These are phyloP conservation scores for Arabis alpina DNA, from an alignment of 345 rosid species.

Conservation along the genomic window DNA sequence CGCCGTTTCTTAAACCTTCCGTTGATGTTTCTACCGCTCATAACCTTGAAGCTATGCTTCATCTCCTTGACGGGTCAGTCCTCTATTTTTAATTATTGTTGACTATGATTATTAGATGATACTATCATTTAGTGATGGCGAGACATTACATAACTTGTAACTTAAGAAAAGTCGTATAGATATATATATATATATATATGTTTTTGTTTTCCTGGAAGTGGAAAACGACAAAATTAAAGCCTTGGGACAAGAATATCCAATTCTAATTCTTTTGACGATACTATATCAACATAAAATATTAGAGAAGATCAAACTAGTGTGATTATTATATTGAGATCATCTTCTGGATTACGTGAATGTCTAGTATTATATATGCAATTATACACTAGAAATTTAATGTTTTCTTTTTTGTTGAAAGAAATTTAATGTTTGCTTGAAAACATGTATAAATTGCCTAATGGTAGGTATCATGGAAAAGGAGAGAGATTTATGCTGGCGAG, in stretches of 20 bases:
- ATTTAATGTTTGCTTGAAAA: too few species aligned
- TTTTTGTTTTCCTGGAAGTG: background rate
- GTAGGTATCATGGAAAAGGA: constrained; percentile 77
- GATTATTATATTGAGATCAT: background rate
- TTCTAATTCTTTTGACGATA: background rate
- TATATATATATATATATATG: too few species aligned
- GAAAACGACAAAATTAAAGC: constrained; percentile 30
- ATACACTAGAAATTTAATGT: too few species aligned
- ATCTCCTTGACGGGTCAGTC: constrained; percentile 79
- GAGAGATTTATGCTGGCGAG: constrained; percentile 66
- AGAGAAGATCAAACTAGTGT: constrained; percentile 1
- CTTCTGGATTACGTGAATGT: background rate
- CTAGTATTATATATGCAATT: too few species aligned
- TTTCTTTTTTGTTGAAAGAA: too few species aligned
- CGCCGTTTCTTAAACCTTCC: constrained; percentile 68
- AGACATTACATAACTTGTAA: too few species aligned
- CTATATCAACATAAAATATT: background rate
- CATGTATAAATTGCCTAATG: too few species aligned
- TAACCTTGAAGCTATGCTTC: constrained; percentile 80
- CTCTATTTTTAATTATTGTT: background rate
- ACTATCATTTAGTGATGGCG: too few species aligned
- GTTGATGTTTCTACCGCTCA: constrained; percentile 60
- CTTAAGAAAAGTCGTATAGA: too few species aligned
- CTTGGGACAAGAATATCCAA: background rate
- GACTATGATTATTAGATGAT: too few species aligned